Percentiles rank a stretch among this genome's conserved stretches.
Evolutionary conservation across 306 rosid species (phyloP).

Genomic region (Sesbania bispinosa): DNA sequence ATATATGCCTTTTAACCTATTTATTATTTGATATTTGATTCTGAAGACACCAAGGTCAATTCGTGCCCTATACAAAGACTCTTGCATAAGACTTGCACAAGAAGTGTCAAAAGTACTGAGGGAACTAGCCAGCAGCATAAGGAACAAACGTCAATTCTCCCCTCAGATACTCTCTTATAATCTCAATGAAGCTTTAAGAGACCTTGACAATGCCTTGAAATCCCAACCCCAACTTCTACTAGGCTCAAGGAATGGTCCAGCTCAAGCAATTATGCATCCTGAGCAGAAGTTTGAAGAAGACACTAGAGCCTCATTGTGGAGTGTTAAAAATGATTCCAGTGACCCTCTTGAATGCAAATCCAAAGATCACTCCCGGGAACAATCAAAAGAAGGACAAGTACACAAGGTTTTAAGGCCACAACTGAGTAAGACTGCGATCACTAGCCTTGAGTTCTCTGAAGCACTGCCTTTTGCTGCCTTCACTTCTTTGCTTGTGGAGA

Average conservation of each 20-base stretch:
- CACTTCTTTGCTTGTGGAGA: constrained; percentile 79
- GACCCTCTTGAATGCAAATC: constrained; percentile 40
- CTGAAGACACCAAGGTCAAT: constrained; percentile 63
- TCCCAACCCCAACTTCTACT: constrained; percentile 76
- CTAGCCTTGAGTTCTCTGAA: constrained; percentile 75
- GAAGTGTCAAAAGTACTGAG: constrained; percentile 65
- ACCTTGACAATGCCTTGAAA: constrained; percentile 65
- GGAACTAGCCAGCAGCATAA: constrained; percentile 64
- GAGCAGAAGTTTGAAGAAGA: constrained; percentile 28
- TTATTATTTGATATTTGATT: background rate
- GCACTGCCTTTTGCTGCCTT: constrained; percentile 86
- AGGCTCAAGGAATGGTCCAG: constrained; percentile 48
- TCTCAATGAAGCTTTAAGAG: constrained; percentile 59
- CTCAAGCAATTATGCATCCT: constrained; percentile 37
- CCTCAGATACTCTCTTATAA: constrained; percentile 54
- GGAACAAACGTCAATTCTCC: constrained; percentile 63
- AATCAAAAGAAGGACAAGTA: constrained; percentile 26
- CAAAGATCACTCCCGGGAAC: constrained; percentile 20
- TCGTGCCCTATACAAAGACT: constrained; percentile 60
- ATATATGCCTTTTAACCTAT: background rate
- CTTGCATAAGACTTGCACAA: constrained; percentile 59
- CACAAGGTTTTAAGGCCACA: constrained; percentile 62
- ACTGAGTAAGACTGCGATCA: constrained; percentile 51
- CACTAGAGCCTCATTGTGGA: constrained; percentile 33
- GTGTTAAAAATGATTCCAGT: constrained; percentile 52